Evolutionary conservation across 495 filamentous ascomycete genomes (phyloP).

Genomic region (Penicillium argentinense): DNA sequence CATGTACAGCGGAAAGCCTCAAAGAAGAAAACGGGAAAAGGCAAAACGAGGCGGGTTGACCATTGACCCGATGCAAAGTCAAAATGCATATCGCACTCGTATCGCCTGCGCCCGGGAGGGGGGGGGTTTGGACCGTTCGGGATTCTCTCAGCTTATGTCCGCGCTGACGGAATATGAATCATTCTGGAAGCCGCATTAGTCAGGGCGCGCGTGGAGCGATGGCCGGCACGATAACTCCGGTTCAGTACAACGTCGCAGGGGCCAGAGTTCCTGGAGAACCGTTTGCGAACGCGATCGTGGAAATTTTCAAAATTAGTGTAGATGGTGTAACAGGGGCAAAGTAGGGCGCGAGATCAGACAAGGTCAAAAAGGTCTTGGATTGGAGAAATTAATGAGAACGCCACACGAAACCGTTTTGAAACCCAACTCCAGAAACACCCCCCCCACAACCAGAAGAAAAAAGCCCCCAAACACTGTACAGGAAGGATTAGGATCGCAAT

Average conservation of each 20-base stretch:
- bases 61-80: not conserved
- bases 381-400: not conserved
- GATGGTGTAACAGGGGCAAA: not conserved
- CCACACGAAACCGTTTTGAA: conserved; percentile 4
- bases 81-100: not conserved
- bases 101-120: not conserved
- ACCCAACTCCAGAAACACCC: not conserved
- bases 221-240: conserved; percentile 15
- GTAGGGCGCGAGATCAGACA: not conserved
- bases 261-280: no score
- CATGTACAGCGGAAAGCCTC: not conserved
- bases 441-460: not conserved
- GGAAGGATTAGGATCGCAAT: conserved; percentile 19
- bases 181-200: conserved; percentile 17
- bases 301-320: no score
- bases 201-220: conserved; percentile 7
- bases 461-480: conserved; percentile 26
- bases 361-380: not conserved
- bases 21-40: no score
- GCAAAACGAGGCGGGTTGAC: not conserved
- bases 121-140: not conserved
- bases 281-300: no score
- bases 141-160: conserved; percentile 8
- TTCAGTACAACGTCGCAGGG: conserved; percentile 4
- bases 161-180: conserved; percentile 14